Evolutionary conservation across 2,329 filamentous ascomycete species (phyloP), one percentile per base, ranked within the genome.

Genomic region (Helicocarpus griseus): DNA sequence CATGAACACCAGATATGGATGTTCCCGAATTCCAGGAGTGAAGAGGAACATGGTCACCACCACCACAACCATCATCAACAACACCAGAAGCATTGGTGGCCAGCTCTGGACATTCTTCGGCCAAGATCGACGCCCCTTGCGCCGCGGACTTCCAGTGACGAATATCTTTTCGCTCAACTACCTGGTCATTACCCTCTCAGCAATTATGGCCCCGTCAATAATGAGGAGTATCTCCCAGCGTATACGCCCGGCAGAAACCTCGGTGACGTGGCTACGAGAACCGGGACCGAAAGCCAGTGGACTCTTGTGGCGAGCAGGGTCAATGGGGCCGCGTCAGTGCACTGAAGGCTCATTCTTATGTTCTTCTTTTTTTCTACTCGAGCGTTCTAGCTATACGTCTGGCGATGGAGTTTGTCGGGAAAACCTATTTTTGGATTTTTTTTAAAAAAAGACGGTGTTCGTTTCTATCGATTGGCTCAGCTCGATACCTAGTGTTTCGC

Each of bases 131-230:
- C 22, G n/a, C 29, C 48, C 13, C n/a, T 39, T 21, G 5, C 31
- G 17, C 19, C 46, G 29, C 17, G 14, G 13, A 14, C 47, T 3
- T n/a, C 21, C 4, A 51, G 53, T 48, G 55, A 54, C 29, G 52
- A 57, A 43, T 44, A 56, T 24, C 55, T 56, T 31, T 57, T 56
- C 33, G 56, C 54, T 8, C 54, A 57, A 45, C 11, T 57, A 38
- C 56, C 56, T 5, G 56, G 56, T 22, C 56, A 57, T 49, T 56
- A 57, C 35, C 28, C 33, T 5, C 45, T 49, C 19, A 50, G 50
- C 35, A n/a, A 38, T n/a, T 54, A 44, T 46, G 45, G 49, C 39
- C 29, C 44, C 17, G 29, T 38, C 31, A 55, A 55, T 24, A 28
- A 53, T 24, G 43, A 51, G 14, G 28, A 55, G 13, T 11, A 28